Evolutionary conservation across 1,284 basidiomycete species (phyloP).

Genomic region (Tranzscheliella williamsii): DNA sequence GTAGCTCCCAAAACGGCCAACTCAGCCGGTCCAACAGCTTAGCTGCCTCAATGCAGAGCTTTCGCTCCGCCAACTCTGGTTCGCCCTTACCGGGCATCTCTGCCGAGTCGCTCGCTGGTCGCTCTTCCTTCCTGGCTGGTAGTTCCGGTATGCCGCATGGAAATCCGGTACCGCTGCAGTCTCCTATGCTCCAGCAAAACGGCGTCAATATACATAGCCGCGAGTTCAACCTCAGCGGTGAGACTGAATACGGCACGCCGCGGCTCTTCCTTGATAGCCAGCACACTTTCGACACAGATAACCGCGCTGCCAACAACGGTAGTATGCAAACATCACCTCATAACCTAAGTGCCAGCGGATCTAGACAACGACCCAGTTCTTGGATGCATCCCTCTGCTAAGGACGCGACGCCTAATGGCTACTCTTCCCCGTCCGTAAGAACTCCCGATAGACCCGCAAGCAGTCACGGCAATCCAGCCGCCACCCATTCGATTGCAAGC

Average conservation of each 20-base stretch:
- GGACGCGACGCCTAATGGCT: slow-evolving; percentile 3
- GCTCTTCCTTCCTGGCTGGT: neutral
- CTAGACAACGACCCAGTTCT: slow-evolving; percentile 19
- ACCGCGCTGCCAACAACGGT: too few species aligned
- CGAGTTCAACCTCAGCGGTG: slow-evolving; percentile 4
- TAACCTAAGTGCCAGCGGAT: neutral
- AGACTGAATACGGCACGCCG: slow-evolving; percentile 32
- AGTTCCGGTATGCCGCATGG: slow-evolving; percentile 1
- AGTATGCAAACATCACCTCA: neutral
- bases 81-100: slow-evolving; percentile 12
- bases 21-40: slow-evolving; percentile 36
- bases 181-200: slow-evolving; percentile 14
- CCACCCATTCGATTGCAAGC: neutral
- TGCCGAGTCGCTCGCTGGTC: neutral
- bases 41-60: slow-evolving; percentile 22
- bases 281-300: slow-evolving; percentile 20
- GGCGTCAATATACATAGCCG: slow-evolving; percentile 4
- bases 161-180: slow-evolving; percentile 4
- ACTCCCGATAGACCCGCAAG: slow-evolving; percentile 15
- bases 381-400: slow-evolving; percentile 34
- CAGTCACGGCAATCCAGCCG: slow-evolving; percentile 20
- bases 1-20: slow-evolving; percentile 5
- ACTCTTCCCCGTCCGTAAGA: slow-evolving; percentile 1
- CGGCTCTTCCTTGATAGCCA: slow-evolving; percentile 32
- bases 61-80: slow-evolving; percentile 27